Conservation (phyloP, 1,284 basidiomycete species). For the Xerocomus minutiporus region DNA sequence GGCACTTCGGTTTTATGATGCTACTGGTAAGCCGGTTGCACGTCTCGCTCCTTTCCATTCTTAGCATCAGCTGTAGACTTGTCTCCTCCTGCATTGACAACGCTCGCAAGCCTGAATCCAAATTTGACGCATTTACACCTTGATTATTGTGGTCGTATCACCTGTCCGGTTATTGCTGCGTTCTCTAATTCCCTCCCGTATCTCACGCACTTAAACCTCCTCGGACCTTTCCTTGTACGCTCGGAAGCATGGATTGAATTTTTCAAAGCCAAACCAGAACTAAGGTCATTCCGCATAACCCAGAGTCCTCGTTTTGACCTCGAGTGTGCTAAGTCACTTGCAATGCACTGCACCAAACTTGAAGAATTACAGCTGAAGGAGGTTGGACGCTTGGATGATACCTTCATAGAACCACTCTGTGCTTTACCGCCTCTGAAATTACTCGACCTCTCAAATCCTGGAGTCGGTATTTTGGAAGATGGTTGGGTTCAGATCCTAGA, state of each 20-base stretch:
- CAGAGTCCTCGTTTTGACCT: constrained; percentile 88
- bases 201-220: constrained; percentile 73
- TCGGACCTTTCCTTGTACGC: constrained; percentile 86
- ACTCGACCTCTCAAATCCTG: constrained; percentile 61
- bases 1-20: constrained; percentile 81
- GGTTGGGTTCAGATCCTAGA: constrained; percentile 57
- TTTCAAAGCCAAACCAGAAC: constrained; percentile 56
- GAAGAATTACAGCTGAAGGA: constrained; percentile 75
- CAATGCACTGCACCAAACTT: constrained; percentile 57
- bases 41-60: neutral
- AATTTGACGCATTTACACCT: constrained; percentile 74
- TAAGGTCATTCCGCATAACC: constrained; percentile 75
- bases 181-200: constrained; percentile 65
- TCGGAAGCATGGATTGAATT: constrained; percentile 74
- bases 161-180: constrained; percentile 59
- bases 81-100: constrained; percentile 58
- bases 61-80: constrained; percentile 49
- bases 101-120: constrained; percentile 76
- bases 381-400: constrained; percentile 68
- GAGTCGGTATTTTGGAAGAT: constrained; percentile 51
- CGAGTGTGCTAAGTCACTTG: constrained; percentile 63
- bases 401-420: constrained; percentile 55
- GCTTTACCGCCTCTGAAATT: constrained; percentile 44
- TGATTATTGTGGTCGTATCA: constrained; percentile 84
- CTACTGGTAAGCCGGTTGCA: constrained; percentile 60